Conservation (phyloP, 768 basidiomycete species). For the Coprinellus aureogranulatus region DNA sequence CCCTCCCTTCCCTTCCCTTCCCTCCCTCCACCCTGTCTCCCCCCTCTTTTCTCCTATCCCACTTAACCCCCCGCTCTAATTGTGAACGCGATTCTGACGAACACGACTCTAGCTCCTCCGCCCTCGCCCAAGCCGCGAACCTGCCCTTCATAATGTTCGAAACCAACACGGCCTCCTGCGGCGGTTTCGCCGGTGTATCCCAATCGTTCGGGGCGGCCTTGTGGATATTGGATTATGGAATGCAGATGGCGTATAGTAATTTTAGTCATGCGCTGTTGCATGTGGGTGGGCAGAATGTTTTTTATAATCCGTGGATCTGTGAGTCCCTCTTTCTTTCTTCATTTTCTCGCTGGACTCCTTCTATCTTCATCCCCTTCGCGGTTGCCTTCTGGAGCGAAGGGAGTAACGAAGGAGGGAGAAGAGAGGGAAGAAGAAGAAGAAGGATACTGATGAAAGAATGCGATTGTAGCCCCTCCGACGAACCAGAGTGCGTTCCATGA, state of each 20-base stretch:
- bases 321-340: background rate
- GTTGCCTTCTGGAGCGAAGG: no score
- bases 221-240: constrained; percentile 61
- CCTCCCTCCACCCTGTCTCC: no score
- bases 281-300: constrained; percentile 62
- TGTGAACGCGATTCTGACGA: no score
- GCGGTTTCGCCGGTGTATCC: constrained; percentile 62
- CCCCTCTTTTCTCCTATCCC: no score
- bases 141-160: constrained; percentile 66
- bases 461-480: constrained; percentile 44
- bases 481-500: constrained; percentile 58
- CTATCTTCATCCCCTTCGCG: no score
- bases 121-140: constrained; percentile 37
- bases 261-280: constrained; percentile 52
- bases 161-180: constrained; percentile 68
- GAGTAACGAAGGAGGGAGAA: no score
- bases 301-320: constrained; percentile 52
- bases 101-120: constrained; percentile 45
- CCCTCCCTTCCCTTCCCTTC: no score
- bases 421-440: constrained; percentile 3
- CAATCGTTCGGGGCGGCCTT: constrained; percentile 63
- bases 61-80: no score
- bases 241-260: constrained; percentile 57
- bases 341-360: background rate
- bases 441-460: no score